Evolutionary conservation across 441 rosid genomes (phyloP).

Genomic region (Metrosideros polymorpha): DNA sequence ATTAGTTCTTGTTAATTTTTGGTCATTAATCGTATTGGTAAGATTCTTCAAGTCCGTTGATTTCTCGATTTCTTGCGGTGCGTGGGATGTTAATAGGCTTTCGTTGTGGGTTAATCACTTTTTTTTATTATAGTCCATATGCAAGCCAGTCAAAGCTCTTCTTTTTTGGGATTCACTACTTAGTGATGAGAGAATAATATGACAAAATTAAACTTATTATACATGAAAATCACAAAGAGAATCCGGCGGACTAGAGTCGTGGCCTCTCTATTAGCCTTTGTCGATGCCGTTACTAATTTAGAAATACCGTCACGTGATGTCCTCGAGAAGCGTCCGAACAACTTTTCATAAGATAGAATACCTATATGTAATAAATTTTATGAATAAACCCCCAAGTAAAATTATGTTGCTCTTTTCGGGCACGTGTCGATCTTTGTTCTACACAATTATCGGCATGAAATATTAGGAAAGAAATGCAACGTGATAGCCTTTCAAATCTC

Average conservation of each 20-base stretch:
- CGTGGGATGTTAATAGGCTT: not conserved
- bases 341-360: not conserved
- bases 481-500: not conserved
- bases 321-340: not conserved
- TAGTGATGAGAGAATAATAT: not conserved
- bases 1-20: not conserved
- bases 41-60: not conserved
- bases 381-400: not conserved
- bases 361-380: not conserved
- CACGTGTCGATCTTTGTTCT: not conserved
- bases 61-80: not conserved
- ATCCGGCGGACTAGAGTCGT: too few relatives aligned
- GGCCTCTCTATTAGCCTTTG: not conserved
- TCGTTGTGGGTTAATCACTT: not conserved
- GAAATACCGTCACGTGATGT: not conserved
- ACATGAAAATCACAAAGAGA: not conserved
- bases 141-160: not conserved
- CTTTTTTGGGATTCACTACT: not conserved
- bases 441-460: not conserved
- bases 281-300: not conserved
- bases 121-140: not conserved
- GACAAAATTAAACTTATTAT: not conserved
- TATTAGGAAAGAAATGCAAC: not conserved
- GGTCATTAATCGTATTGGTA: not conserved
- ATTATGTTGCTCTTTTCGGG: not conserved